Evolutionary conservation across 2,329 filamentous ascomycete species (phyloP), one percentile per base, ranked within the genome.

Genomic region (Pseudogymnoascus destructans): DNA sequence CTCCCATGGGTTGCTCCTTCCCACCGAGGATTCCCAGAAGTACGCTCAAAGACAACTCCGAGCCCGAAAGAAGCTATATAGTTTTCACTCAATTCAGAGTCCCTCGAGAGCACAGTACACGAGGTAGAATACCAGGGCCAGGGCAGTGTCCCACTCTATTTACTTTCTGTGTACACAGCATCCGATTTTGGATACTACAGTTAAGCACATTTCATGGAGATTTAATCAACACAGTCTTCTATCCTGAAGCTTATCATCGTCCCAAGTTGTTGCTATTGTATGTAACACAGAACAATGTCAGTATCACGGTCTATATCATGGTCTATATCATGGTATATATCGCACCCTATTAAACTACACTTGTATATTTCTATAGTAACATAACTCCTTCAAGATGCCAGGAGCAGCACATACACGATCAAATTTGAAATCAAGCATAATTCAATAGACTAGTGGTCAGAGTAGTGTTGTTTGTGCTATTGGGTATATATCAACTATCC

Each of bases 401-500:
- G 6, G 2, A 8, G 42, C 21, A 10, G 19, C 42, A 49, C 21
- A 49, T 46, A n/a, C 13, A 49, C 42, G 13, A 15, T 27, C n/a
- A 15, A 15, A 8, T 5, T 25, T 21, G n/a, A 25, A 25, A 9
- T 8, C 21, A 15, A 5, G 21, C 21, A 27, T 27, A 27, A 25
- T 49, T 4, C 3, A 49, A 27, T 8, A 5, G 17, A 3, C 7
- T 27, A 17, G 23, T 52, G 13, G n/a, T 27, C 23, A 52, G 42
- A 52, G 42, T 52, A 52, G 42, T 52, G 42, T 52, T 52, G 23
- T 52, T 30, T 52, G 23, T 52, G 42, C 42, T 52, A 52, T 52
- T 52, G 42, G 42, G 42, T 52, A 52, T 52, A 52, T 52, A 52
- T 52, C 42, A 15, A 52, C 21, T 5, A n/a, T 30, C 42, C 23